Conservation (phyloP, 2,329 filamentous ascomycete species). For the Magnaporthiopsis poae region DNA sequence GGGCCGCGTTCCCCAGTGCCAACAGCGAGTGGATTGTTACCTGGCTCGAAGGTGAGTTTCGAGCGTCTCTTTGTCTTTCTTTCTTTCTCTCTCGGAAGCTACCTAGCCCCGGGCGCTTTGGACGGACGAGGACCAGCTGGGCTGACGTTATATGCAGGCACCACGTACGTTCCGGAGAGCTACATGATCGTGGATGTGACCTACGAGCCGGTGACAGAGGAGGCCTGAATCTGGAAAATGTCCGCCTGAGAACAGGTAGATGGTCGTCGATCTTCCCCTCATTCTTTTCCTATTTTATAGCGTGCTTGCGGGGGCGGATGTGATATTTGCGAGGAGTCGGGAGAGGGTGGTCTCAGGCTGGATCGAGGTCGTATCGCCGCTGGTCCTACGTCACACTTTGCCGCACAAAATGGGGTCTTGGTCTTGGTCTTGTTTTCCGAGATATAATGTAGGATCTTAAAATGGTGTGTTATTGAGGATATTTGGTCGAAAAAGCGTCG, state of each 20-base stretch:
- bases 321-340: not conserved
- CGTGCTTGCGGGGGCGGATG: too few relatives aligned
- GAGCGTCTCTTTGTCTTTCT: too few relatives aligned
- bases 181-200: not conserved
- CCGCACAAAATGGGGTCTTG: not conserved
- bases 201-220: not conserved
- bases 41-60: conserved; percentile 5
- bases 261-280: too few relatives aligned
- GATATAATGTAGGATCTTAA: not conserved
- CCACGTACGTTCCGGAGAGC: not conserved
- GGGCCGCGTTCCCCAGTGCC: conserved; percentile 4
- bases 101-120: too few relatives aligned
- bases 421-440: not conserved
- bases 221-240: not conserved
- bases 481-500: not conserved
- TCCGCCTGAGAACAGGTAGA: too few relatives aligned
- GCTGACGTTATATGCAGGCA: not conserved
- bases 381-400: not conserved
- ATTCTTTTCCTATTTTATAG: too few relatives aligned
- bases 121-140: not conserved
- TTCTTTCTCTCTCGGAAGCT: too few relatives aligned
- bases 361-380: not conserved
- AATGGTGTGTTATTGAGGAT: not conserved
- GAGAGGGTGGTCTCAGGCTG: too few relatives aligned
- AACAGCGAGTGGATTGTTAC: conserved; percentile 1